Conservation (phyloP, 345 rosid species). For the Gossypium ekmanianum region DNA sequence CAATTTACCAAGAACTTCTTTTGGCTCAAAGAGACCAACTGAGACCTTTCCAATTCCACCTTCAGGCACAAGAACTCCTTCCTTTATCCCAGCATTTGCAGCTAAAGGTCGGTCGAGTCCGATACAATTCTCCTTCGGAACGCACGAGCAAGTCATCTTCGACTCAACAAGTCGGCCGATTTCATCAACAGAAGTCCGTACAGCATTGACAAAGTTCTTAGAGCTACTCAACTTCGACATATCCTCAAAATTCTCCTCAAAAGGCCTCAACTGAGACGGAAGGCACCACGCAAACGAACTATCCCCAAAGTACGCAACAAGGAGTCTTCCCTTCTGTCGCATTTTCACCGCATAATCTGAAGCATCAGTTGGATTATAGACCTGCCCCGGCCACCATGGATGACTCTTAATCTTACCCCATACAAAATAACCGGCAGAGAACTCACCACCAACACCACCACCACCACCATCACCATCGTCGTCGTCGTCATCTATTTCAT, state of each 20-base stretch:
- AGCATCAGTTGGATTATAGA: slow-evolving; percentile 67
- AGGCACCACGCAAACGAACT: slow-evolving; percentile 89
- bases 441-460: slow-evolving; percentile 27
- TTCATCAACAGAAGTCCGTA: slow-evolving; percentile 53
- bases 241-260: slow-evolving; percentile 59
- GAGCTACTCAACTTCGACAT: slow-evolving; percentile 55
- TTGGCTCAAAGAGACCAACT: slow-evolving; percentile 41
- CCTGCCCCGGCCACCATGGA: slow-evolving; percentile 99
- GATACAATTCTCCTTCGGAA: slow-evolving; percentile 27
- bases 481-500: slow-evolving; percentile 20
- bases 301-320: slow-evolving; percentile 87
- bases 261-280: slow-evolving; percentile 75
- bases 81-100: slow-evolving; percentile 63
- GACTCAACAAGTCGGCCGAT: slow-evolving; percentile 61
- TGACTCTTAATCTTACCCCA: slow-evolving; percentile 93
- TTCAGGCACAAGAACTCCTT: slow-evolving; percentile 60
- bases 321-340: slow-evolving; percentile 49
- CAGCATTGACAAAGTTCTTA: slow-evolving; percentile 45
- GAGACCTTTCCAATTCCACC: slow-evolving; percentile 49
- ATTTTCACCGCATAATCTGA: slow-evolving; percentile 63
- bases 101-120: slow-evolving; percentile 38
- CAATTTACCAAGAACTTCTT: slow-evolving; percentile 44
- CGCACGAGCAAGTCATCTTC: slow-evolving; percentile 60
- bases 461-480: slow-evolving; percentile 2
- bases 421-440: slow-evolving; percentile 75